Conservation (phyloP, 2,329 filamentous ascomycete species). For the Ceratocystiopsis minuta region DNA sequence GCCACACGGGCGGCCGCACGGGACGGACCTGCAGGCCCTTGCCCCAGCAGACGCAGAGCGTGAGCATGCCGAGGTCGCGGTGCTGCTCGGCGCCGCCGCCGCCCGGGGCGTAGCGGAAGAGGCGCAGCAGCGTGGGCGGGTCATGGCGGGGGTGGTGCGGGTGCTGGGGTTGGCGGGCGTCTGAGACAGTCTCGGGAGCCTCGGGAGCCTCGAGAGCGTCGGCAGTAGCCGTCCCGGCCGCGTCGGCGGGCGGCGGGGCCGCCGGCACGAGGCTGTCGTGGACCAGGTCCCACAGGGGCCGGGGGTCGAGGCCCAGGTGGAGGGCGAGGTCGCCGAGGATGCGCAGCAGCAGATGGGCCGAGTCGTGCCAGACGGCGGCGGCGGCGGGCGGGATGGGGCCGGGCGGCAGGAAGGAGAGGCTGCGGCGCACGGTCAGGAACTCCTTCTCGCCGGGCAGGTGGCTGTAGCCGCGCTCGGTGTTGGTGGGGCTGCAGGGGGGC, state of each 20-base stretch:
- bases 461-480: conserved; percentile 10
- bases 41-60: conserved; percentile 10
- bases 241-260: too few relatives aligned
- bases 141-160: conserved; percentile 4
- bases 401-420: conserved; percentile 7
- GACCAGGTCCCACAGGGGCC: conserved; percentile 7
- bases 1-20: neutral
- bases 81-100: conserved; percentile 10
- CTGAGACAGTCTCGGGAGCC: too few relatives aligned
- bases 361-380: conserved; percentile 8
- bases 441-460: conserved; percentile 9
- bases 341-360: conserved; percentile 9
- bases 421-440: conserved; percentile 9
- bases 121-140: conserved; percentile 10
- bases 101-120: conserved; percentile 11
- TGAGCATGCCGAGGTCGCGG: conserved; percentile 10
- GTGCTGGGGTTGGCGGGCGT: too few relatives aligned
- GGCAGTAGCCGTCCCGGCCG: neutral
- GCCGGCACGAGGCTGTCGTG: conserved; percentile 7
- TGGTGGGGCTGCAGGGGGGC: conserved; percentile 3
- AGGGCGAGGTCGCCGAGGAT: conserved; percentile 9
- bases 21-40: conserved; percentile 9
- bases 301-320: conserved; percentile 5
- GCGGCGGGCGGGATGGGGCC: neutral
- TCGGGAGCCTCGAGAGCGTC: too few relatives aligned